phyloP scores from a whole-genome alignment of 2,329 filamentous ascomycete genomes.

The Aspergillus novoparasiticus region DNA sequence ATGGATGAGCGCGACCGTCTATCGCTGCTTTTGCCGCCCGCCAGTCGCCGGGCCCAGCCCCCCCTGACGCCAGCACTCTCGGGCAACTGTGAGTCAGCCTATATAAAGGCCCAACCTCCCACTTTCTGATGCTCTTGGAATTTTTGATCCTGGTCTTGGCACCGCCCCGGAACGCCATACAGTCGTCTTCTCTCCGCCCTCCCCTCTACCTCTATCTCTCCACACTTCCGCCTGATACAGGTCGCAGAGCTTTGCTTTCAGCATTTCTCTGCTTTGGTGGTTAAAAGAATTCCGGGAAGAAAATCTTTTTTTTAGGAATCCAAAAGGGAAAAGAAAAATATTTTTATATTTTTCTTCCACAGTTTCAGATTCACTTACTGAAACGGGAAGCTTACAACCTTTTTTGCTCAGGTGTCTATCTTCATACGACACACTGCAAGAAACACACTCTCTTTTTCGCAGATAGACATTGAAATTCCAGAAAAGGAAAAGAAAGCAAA shows the following conservation, averaged over 20 bases:
- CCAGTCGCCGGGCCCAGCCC: slow-evolving; percentile 32
- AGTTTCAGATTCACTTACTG: slow-evolving; percentile 24
- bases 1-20: slow-evolving; percentile 30
- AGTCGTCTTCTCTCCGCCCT: slow-evolving; percentile 31
- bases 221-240: slow-evolving; percentile 18
- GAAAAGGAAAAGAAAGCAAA: slow-evolving; percentile 24
- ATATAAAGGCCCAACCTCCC: slow-evolving; percentile 46
- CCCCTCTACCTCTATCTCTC: slow-evolving; percentile 26
- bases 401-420: slow-evolving; percentile 21
- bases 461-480: slow-evolving; percentile 31
- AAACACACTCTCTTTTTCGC: slow-evolving; percentile 23
- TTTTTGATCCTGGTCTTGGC: slow-evolving; percentile 45
- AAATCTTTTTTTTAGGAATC: slow-evolving; percentile 18
- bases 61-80: slow-evolving; percentile 35
- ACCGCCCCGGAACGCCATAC: slow-evolving; percentile 38
- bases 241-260: slow-evolving; percentile 21
- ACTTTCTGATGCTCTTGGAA: slow-evolving; percentile 31
- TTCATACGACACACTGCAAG: slow-evolving; percentile 12
- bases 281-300: slow-evolving; percentile 24
- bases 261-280: slow-evolving; percentile 20
- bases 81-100: slow-evolving; percentile 37
- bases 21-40: slow-evolving; percentile 43
- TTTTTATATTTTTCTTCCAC: slow-evolving; percentile 7
- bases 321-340: slow-evolving; percentile 15
- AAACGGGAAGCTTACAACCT: slow-evolving; percentile 28